These are phyloP conservation scores for Seiridium cupressi DNA, from an alignment of 2,329 filamentous ascomycete genomes.

Conservation along the genomic window DNA sequence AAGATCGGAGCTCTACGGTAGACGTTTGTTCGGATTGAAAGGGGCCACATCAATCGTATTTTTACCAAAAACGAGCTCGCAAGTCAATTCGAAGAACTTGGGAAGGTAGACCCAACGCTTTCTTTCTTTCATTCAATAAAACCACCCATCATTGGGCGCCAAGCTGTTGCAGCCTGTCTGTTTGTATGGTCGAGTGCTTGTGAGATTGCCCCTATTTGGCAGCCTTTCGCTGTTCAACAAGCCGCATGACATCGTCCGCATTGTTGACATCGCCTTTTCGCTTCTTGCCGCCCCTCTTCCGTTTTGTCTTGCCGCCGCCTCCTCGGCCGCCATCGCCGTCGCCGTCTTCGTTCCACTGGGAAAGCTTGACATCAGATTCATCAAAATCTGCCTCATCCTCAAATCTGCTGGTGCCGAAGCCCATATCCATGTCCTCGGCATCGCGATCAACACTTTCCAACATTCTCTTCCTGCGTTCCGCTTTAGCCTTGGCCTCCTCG, in stretches of 20 bases:
- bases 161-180: background rate
- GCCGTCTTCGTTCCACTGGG: slow-evolving; percentile 57
- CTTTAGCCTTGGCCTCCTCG: slow-evolving; percentile 52
- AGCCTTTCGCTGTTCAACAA: slow-evolving; percentile 62
- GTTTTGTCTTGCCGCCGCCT: slow-evolving; percentile 47
- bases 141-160: background rate
- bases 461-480: slow-evolving; percentile 71
- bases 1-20: background rate
- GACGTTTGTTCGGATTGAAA: background rate
- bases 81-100: no score
- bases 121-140: no score
- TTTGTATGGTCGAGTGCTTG: background rate
- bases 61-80: background rate
- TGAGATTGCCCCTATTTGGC: slow-evolving; percentile 18
- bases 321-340: slow-evolving; percentile 49
- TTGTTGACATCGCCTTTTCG: slow-evolving; percentile 77
- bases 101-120: no score
- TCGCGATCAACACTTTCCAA: slow-evolving; percentile 74
- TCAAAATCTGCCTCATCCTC: slow-evolving; percentile 87
- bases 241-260: slow-evolving; percentile 75
- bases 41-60: background rate
- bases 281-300: slow-evolving; percentile 72
- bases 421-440: slow-evolving; percentile 88
- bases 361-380: slow-evolving; percentile 63
- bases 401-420: slow-evolving; percentile 84